Base-by-base conservation (phyloP, 1,284 basidiomycete species). In the Sporisorium sorghi region DNA sequence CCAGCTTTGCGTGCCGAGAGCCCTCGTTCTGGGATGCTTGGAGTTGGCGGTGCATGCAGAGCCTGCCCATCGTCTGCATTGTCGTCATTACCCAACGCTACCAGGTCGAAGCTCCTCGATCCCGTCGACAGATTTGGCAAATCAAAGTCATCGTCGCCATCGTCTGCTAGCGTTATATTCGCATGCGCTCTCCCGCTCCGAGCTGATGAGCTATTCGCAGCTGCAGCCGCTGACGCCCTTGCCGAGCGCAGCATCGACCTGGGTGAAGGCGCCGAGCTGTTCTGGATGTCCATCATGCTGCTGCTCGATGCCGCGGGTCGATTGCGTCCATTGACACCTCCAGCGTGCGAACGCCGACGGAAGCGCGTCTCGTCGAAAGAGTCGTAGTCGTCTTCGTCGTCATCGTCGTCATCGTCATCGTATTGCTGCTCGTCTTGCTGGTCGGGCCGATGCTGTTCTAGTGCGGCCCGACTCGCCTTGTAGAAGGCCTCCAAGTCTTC, bases 381-480 rank as follows among this genome's bases (percentile, higher is more conserved):
- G 33, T 72, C 68, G 32, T 87, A 86, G 42, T 87, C 78, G 14
- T 85, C 86, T n/a, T 85, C 80, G 59, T 91, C 90, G 28, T 88
- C 75, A 1, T 85, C 86, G 59, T 91, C 90, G 28, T 88, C 74
- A 1, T 85, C 86, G 11, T 91, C 90, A 30, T 88, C 74, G 1
- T 85, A 86, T 9, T 85, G 86, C 19, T 88, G 67, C 19, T 89
- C 88, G 60, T 91, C 90, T 32, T 88, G n/a, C n/a, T n/a, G 74
- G 1, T 85, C 86, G 9, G 85, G 86, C 21, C 87, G 68, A 57
- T 85, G 58, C 17, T 54, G 59, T 26, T 83, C 79, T 49, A 85
- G 76, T 60, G 76, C 82, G 46, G 79, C 72, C 40, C 79, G 83
- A 49, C 75, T 78, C 17, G 80, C 82, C 26, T 73, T 71, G 69